Evolutionary conservation across 805 yeast genomes (phyloP).

Genomic region (Nakazawaea pomicola): DNA sequence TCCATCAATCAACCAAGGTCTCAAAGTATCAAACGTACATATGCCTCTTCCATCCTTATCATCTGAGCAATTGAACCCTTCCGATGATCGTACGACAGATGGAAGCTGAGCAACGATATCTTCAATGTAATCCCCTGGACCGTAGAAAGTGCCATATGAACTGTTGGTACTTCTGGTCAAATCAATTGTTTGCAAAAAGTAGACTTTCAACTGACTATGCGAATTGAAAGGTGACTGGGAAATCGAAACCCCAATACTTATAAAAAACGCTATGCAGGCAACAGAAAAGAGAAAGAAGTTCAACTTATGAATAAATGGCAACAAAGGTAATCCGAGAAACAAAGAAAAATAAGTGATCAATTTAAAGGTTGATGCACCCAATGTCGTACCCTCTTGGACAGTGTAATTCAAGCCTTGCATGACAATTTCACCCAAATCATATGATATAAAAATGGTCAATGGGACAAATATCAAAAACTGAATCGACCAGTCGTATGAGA

Average conservation of each 20-base stretch:
- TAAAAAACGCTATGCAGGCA: conserved; percentile 31
- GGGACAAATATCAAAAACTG: conserved; percentile 73
- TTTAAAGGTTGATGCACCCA: conserved; percentile 35
- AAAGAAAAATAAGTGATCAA: conserved; percentile 30
- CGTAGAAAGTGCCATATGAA: conserved; percentile 41
- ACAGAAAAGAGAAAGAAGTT: conserved; percentile 44
- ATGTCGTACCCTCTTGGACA: conserved; percentile 54
- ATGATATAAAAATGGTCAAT: conserved; percentile 46
- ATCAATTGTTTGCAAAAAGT: conserved; percentile 62
- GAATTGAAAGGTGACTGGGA: conserved; percentile 54
- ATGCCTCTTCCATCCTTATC: conserved; percentile 36
- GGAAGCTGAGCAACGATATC: conserved; percentile 58
- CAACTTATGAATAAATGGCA: conserved; percentile 68
- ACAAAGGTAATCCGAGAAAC: conserved; percentile 41
- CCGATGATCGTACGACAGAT: conserved; percentile 37
- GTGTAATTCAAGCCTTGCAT: conserved; percentile 67
- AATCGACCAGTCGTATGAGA: conserved; percentile 75
- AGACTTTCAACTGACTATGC: conserved; percentile 61
- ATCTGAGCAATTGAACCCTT: conserved; percentile 22
- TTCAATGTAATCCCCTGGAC: conserved; percentile 44
- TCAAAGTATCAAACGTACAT: conserved; percentile 45
- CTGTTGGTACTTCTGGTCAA: conserved; percentile 26
- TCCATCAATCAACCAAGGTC: conserved; percentile 44
- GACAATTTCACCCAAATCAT: conserved; percentile 49
- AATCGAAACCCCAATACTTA: conserved; percentile 34